Evolutionary conservation across 495 filamentous ascomycete species (phyloP).

Genomic region (Mycothermus thermophilus): DNA sequence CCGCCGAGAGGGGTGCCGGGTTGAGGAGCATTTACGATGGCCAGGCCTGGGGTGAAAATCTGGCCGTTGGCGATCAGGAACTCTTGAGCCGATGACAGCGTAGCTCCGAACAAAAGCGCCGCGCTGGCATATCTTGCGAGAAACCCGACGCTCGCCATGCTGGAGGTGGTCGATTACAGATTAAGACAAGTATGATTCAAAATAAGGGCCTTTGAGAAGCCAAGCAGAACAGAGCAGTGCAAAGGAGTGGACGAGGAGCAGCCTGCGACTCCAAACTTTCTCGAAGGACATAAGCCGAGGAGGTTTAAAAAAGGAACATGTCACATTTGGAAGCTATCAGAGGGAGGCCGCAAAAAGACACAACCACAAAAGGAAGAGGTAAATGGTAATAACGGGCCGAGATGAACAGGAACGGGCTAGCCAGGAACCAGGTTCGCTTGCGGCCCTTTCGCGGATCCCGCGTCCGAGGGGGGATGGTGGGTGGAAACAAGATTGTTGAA

Average conservation of each 20-base stretch:
- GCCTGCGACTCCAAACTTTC: background rate
- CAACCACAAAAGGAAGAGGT: too few species aligned
- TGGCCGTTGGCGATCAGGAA: constrained; percentile 46
- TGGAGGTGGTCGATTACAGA: too few species aligned
- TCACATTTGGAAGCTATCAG: too few species aligned
- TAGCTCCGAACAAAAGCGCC: constrained; percentile 8
- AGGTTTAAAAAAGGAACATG: too few species aligned
- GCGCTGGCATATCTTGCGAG: background rate
- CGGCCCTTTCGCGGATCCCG: constrained; percentile 1
- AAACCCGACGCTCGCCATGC: background rate
- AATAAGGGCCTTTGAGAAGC: too few species aligned
- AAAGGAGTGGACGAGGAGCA: constrained; percentile 1
- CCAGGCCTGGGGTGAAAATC: constrained; percentile 50
- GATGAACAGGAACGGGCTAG: constrained; percentile 12
- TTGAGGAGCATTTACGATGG: constrained; percentile 49
- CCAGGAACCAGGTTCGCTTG: constrained; percentile 2
- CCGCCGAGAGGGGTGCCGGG: constrained; percentile 53
- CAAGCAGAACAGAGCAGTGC: too few species aligned
- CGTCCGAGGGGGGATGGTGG: too few species aligned
- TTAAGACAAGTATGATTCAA: too few species aligned
- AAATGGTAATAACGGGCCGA: constrained; percentile 17
- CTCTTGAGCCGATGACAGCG: constrained; percentile 15
- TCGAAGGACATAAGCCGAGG: too few species aligned
- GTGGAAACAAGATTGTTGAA: too few species aligned
- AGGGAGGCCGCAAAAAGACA: too few species aligned